Base-by-base conservation (phyloP, 371 early-diverging fungal species). In the Mycotypha africana region DNA sequence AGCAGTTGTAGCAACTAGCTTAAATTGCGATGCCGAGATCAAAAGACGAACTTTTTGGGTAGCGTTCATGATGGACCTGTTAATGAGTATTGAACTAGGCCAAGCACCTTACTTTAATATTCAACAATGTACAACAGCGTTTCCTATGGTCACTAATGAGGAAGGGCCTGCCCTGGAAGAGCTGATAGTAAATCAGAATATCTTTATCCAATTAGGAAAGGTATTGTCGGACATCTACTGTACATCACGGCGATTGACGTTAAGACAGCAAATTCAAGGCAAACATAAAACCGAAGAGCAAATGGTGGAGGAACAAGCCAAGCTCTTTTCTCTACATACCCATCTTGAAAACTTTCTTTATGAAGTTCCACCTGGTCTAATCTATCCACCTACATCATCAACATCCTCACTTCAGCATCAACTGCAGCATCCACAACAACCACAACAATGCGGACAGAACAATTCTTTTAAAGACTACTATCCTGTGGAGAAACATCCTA, bases 11-110 rank as follows among this genome's bases (percentile, higher is more conserved):
- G n/a, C n/a, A n/a, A n/a, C n/a, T n/a, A n/a, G n/a, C n/a, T n/a
- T n/a, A n/a, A n/a, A n/a, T n/a, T n/a, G n/a, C n/a, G 62, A 53
- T 45, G 20, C 57, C 2, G 70, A 74, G 40, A 52, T 56, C 4
- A 60, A 56, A 35, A 56, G 62, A 41, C 49, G 74, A 22, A 65
- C 71, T 0, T 74, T 74, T 38, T 70, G 70, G 70, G 61, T 60
- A 12, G 43, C 55, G 1, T 74, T 63, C 42, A 53, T 61, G 21
- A 67, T 65, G 42, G 74, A 74, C 32, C 35, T 70, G 9, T 48
- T 67, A 37, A 57, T 57, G 54, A 70, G 66, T 25, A 67, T 70
- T 37, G 74, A 73, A 41, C 63, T 67, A 58, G 70, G 70, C 0
- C 60, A 58, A 22, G 44, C 54, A 16, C 55, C 64, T 16, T 56